A percentile compares a stretch with the other conserved stretches of the same genome.
phyloP scores from a whole-genome alignment of 805 yeast species.

The Torulaspora microellipsoides region DNA sequence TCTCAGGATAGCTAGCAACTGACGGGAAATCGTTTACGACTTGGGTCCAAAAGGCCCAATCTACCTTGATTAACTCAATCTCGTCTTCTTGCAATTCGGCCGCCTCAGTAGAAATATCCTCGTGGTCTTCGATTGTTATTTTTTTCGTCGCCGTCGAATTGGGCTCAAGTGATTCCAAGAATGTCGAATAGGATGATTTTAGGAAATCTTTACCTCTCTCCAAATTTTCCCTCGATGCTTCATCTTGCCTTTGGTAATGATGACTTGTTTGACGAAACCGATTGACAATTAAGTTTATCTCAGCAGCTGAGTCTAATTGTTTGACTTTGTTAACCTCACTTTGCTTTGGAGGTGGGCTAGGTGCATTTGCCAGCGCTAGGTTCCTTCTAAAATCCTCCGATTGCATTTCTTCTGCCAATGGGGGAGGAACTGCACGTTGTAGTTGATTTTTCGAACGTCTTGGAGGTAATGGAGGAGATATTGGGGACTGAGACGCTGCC shows the following conservation, averaged over 20 bases:
- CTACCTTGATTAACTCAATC: constrained; percentile 41
- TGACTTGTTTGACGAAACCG: constrained; percentile 54
- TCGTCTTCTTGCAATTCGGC: constrained; percentile 39
- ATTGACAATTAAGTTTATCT: constrained; percentile 56
- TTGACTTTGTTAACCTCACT: constrained; percentile 19
- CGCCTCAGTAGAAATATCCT: constrained; percentile 16
- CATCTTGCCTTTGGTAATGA: constrained; percentile 47
- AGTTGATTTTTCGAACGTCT: constrained; percentile 23
- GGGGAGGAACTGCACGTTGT: constrained; percentile 29
- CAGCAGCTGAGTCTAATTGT: constrained; percentile 32
- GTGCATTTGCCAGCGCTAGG: constrained; percentile 25
- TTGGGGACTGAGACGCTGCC: constrained; percentile 6
- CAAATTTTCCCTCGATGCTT: constrained; percentile 48
- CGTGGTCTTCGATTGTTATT: constrained; percentile 8
- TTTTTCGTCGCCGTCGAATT: constrained; percentile 7
- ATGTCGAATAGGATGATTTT: constrained; percentile 30
- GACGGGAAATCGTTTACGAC: constrained; percentile 73
- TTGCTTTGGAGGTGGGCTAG: constrained; percentile 16
- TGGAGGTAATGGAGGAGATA: constrained; percentile 36
- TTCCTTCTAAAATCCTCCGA: constrained; percentile 26
- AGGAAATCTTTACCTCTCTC: constrained; percentile 44
- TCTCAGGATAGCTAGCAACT: constrained; percentile 57
- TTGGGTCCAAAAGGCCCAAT: constrained; percentile 86
- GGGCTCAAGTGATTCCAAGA: constrained; percentile 17
- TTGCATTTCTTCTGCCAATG: constrained; percentile 28